Evolutionary conservation across 2,329 filamentous ascomycete species (phyloP), one percentile per base, ranked within the genome.

Genomic region (Epichloe aotearoae): DNA sequence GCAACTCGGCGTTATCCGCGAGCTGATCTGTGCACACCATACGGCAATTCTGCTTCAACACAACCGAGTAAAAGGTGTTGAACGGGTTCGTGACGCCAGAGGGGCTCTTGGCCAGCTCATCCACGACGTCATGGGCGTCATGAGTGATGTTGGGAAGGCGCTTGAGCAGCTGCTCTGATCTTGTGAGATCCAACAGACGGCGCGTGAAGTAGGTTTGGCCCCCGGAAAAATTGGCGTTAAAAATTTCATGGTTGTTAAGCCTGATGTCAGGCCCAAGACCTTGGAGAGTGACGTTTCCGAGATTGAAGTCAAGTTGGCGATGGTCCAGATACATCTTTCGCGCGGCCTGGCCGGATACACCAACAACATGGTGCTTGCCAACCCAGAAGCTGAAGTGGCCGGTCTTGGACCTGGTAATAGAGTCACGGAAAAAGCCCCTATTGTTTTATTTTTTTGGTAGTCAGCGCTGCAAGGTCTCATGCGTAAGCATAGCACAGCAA

Each of bases 331-430:
- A 52, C n/a, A 51, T n/a, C 36, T 54, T 53, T 14, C 53, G 53
- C 7, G 34, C 52, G 23, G 52, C 53, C 10, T 26, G 38, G 33
- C 53, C 52, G 2, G 53, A 42, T 5, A 55, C 41, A 7, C 49
- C 53, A 12, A 55, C 52, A n/a, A 55, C 26, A 36, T 55, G 53
- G 19, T 34, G 23, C 11, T 50, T 53, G 19, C 53, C 53, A 10
- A 47, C 42, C 53, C 53, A 55, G 23, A 53, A 55, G 40, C 53
- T 55, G 43, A 55, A 55, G 7, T 53, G 36, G 2, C 53, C 53
- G 5, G 49, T 55, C 23, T 30, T 51, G 19, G 52, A 47, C 8
- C 43, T 26, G 5, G 15, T 11, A 10, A 36, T 30, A 4, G 43
- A 46, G 3, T 23, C 43, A 12, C 17, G 14, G 14, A 15, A 46